Base-by-base conservation (phyloP, 306 rosid species). In the Cicer judaicum region DNA sequence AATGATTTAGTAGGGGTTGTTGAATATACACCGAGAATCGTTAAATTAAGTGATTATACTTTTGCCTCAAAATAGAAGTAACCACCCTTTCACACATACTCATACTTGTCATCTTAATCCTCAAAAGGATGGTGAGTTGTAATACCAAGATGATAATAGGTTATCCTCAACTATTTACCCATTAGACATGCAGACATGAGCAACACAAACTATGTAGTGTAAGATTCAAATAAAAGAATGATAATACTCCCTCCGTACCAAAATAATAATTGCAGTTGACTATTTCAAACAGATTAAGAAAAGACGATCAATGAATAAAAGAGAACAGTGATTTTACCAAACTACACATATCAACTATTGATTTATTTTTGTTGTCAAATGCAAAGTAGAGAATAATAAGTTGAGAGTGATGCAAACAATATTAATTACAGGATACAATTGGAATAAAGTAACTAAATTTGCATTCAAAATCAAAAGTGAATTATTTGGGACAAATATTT, bases 121-220 rank as follows among this genome's bases (percentile, higher is more conserved):
- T 63, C 70, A 38, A 59, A 66, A 40, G 65, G 29, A 11, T 46
- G 55, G 47, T 67, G 56, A 50, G 60, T 13, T 73, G 49, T 15
- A 50, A 72, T 21, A 78, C 39, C 46, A 74, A 55, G 18, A 44
- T 65, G 47, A 59, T 56, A 68, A 72, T 16, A 81, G 68, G 79
- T 44, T 64, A 65, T 36, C 56, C 49, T 21, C 49, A 83, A 59
- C 41, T 57, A 63, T 44, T 72, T 18, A 52, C 55, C 44, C 11
- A 55, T 29, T 38, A 21, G 0, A 1, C 61, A 46, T 49, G 36
- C 13, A 44, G 16, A 50, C 10, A 18, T 18, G 38, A 63, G 60
- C 71, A 11, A 68, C 44, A 76, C 10, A 55, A 62, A 55, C 49
- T n/a, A 68, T 15, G 44, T 47, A 68, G 52, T 50, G 52, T 50